Evolutionary conservation across 306 rosid genomes (phyloP), one percentile per base, ranked within the genome.

Genomic region (Casuarina glauca): DNA sequence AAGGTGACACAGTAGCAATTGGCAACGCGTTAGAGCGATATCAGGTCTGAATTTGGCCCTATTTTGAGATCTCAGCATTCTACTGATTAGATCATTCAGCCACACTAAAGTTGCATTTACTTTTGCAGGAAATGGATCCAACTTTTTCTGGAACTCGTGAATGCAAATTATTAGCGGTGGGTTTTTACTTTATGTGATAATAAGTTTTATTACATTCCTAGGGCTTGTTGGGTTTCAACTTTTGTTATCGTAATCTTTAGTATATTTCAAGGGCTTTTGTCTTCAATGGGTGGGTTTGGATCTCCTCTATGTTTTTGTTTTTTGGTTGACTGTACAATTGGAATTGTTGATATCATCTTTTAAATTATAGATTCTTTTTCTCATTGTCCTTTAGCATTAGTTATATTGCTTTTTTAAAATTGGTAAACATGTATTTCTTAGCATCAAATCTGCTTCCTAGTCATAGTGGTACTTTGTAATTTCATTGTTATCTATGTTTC

Each of bases 61-160:
- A 49, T 60, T 17, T 80, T 67, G 43, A 76, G 78, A 76, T 84
- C 60, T 77, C 50, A 45, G 58, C 64, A 50, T 62, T 48, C 68
- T 45, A 73, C 46, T 75, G 60, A 19, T 20, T 76, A 54, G 15
- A 72, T 78, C 78, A 74, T 82, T 83, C 58, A 81, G 75, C 32
- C 75, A 4, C 38, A 64, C 79, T 73, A 38, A 17, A 53, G n/a
- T 78, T 52, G 54, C 16, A 5, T 79, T 87, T 79, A 8, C 71
- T 82, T 85, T 76, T 82, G 82, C 94, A 93, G 98, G 99, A 95
- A n/a, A 49, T 95, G 68, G 99, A 95, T 90, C 97, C 98, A 60
- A 93, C 94, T 42, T 95, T 95, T 87, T 87, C 97, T 0, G 96
- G 96, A 82, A 85, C 99, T 45, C 92, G 99, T 73, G 99, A 93